A percentile compares a stretch with the other conserved stretches of the same genome.
Conservation (phyloP, 2,329 filamentous ascomycete species). For the Alternaria sp. region DNA sequence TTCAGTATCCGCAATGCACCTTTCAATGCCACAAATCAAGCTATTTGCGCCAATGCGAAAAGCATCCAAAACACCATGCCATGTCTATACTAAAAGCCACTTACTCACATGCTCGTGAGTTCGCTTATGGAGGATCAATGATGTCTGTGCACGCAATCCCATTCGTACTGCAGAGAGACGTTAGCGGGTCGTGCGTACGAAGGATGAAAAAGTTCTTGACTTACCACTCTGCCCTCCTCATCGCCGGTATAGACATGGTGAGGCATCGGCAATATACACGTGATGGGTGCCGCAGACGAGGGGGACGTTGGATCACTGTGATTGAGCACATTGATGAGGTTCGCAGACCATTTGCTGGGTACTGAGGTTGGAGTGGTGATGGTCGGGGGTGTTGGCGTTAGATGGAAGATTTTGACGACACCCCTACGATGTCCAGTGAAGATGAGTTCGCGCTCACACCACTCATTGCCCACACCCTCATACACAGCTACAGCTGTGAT, state of each 20-base stretch:
- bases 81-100: not conserved
- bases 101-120: not conserved
- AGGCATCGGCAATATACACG: constrained; percentile 83
- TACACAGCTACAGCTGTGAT: constrained; percentile 89
- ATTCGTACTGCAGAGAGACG: constrained; percentile 57
- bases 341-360: constrained; percentile 68
- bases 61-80: not conserved
- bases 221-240: constrained; percentile 80
- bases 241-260: constrained; percentile 91
- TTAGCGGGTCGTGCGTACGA: constrained; percentile 1
- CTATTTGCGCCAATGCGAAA: not conserved
- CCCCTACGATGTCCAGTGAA: constrained; percentile 89
- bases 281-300: constrained; percentile 68
- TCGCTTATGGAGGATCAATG: constrained; percentile 1
- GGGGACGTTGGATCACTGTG: constrained; percentile 70
- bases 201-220: constrained; percentile 17
- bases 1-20: not conserved
- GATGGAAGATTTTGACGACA: constrained; percentile 76
- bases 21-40: not conserved
- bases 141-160: constrained; percentile 62
- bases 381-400: constrained; percentile 60
- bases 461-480: constrained; percentile 88
- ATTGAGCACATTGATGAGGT: constrained; percentile 80
- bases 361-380: constrained; percentile 38
- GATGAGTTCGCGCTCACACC: constrained; percentile 83